A percentile compares a stretch with the other conserved stretches of the same genome.
These are phyloP conservation scores for Gossypium bickii DNA, from an alignment of 345 rosid genomes.

Conservation along the genomic window DNA sequence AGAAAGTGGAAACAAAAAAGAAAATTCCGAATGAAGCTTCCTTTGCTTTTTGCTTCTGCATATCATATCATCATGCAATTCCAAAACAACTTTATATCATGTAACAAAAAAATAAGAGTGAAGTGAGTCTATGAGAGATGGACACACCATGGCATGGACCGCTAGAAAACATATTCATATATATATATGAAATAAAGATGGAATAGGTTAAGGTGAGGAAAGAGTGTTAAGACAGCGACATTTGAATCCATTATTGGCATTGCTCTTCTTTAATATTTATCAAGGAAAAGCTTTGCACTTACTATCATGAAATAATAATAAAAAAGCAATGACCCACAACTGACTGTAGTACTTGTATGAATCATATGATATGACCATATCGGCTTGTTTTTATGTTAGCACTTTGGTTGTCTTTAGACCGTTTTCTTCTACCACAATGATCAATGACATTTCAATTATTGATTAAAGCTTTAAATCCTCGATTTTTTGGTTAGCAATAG, in stretches of 20 bases:
- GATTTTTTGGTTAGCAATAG: too few species aligned
- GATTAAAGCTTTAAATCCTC: too few species aligned
- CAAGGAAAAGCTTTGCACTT: constrained; percentile 1
- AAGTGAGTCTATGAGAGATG: too few species aligned
- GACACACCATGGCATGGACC: background rate
- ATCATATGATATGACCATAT: too few species aligned
- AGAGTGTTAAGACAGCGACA: background rate
- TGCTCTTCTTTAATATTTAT: background rate
- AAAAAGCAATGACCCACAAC: too few species aligned
- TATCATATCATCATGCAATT: constrained; percentile 5
- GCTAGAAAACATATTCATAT: background rate
- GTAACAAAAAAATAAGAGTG: background rate
- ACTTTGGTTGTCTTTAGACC: too few species aligned
- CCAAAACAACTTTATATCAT: constrained; percentile 1
- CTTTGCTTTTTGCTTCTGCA: background rate
- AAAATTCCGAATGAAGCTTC: constrained; percentile 2
- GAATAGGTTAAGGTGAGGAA: background rate
- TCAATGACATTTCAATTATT: background rate
- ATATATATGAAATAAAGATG: background rate
- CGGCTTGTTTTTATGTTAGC: too few species aligned
- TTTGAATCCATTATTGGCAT: background rate
- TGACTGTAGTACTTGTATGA: too few species aligned
- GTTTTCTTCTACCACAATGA: too few species aligned
- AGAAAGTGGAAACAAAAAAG: background rate
- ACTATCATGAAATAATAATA: too few species aligned